These are phyloP conservation scores for Cladosporium sphaerospermum DNA, from an alignment of 2,329 filamentous ascomycete genomes.

Conservation along the genomic window DNA sequence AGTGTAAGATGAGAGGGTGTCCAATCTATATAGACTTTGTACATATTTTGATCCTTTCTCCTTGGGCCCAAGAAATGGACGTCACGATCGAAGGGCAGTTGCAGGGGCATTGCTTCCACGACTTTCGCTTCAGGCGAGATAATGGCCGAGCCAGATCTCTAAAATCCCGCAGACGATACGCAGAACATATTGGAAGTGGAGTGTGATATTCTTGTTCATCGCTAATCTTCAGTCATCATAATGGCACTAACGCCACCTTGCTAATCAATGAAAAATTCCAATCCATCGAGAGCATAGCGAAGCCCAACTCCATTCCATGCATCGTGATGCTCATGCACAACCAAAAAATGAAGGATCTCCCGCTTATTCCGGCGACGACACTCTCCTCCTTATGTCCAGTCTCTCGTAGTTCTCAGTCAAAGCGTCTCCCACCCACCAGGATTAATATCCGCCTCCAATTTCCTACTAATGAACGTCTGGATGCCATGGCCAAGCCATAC, in stretches of 20 bases:
- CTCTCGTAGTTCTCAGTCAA: conserved; percentile 20
- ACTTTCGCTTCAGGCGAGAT: too few relatives aligned
- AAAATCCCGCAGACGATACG: too few relatives aligned
- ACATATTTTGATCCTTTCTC: not conserved
- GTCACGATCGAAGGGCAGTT: too few relatives aligned
- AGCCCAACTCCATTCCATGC: not conserved
- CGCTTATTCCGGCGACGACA: not conserved
- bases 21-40: not conserved
- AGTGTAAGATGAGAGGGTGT: not conserved
- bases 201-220: too few relatives aligned
- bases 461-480: conserved; percentile 81
- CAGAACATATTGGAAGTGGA: too few relatives aligned
- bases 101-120: too few relatives aligned
- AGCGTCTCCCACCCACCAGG: conserved; percentile 91
- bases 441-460: conserved; percentile 91
- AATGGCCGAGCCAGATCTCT: too few relatives aligned
- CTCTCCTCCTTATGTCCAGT: not conserved
- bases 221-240: too few relatives aligned
- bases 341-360: not conserved
- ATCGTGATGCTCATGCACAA: not conserved
- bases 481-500: conserved; percentile 84
- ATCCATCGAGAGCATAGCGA: too few relatives aligned
- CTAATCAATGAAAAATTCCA: too few relatives aligned
- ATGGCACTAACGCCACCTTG: too few relatives aligned
- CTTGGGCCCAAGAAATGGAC: too few relatives aligned